Evolutionary conservation across 192 early-diverging fungal species (phyloP), one percentile per base, ranked within the genome.

Genomic region (Pecoramyces ruminantium): DNA sequence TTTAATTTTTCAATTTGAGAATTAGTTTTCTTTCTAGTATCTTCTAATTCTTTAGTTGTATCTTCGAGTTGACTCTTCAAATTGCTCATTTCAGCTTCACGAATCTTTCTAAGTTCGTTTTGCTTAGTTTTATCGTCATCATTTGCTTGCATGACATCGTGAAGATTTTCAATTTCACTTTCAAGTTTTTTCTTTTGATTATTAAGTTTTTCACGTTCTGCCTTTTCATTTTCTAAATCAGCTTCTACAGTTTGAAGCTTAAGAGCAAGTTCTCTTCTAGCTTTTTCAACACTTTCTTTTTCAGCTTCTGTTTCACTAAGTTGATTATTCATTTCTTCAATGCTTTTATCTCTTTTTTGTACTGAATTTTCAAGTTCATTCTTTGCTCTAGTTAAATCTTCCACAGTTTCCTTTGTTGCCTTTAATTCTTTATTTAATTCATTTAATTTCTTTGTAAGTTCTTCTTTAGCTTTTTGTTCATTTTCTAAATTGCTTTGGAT

Each of bases 61-160:
- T 81, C 38, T 17, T 77, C 80, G 6, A 91, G 84, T 79, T 88
- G 88, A 29, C 58, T 80, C 39, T 85, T 86, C 29, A 88, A 78
- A 81, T 88, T 86, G 4, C 81, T 79, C 29, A 91, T 83, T 83
- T 91, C 90, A n/a, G 85, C 28, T 78, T 91, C 90, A 34, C 90
- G 86, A 30, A 91, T 81, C 38, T 84, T 79, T 21, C 87, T 85
- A 27, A 91, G 77, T 78, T 91, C 90, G 18, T 80, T 80, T 81
- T 89, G 88, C 78, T 90, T 88, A 80, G 81, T 87, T 82, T 87
- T 86, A 80, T 90, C 86, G 5, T 83, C 87, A 21, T 86, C 88
- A 78, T 90, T 89, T 51, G 88, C 85, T 81, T 90, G 85, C 51
- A 89, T 83, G 15, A 90, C 80, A 21, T 84, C 83, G 14, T 82